These are phyloP conservation scores for Pyrenophora tritici-repentis DNA, from an alignment of 2,329 filamentous ascomycete species.

Conservation along the genomic window DNA sequence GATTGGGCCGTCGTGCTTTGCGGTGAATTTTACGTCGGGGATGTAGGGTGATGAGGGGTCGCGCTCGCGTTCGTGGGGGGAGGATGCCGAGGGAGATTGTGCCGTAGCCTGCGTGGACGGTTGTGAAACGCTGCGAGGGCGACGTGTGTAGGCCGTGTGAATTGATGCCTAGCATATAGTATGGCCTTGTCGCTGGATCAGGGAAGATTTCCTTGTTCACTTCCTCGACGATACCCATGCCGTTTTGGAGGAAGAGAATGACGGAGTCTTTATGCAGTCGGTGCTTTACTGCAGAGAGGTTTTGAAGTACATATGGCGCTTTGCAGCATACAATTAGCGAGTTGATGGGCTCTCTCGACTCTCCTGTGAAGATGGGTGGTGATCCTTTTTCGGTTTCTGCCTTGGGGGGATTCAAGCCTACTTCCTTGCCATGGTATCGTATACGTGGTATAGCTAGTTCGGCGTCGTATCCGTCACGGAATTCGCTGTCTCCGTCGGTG, in stretches of 20 bases:
- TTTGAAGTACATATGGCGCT: slow-evolving; percentile 67
- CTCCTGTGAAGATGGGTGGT: slow-evolving; percentile 21
- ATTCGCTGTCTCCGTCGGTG: slow-evolving; percentile 50
- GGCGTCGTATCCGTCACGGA: slow-evolving; percentile 51
- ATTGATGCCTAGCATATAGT: slow-evolving; percentile 74
- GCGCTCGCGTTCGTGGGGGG: slow-evolving; percentile 47
- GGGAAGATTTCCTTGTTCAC: slow-evolving; percentile 74
- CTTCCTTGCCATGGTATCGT: slow-evolving; percentile 47
- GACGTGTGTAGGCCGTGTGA: slow-evolving; percentile 61
- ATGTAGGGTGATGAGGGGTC: slow-evolving; percentile 31
- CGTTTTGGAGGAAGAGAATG: slow-evolving; percentile 77
- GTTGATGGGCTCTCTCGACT: slow-evolving; percentile 60
- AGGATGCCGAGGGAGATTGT: slow-evolving; percentile 62
- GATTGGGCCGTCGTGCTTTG: slow-evolving; percentile 3
- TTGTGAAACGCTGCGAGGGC: slow-evolving; percentile 54
- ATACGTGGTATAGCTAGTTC: slow-evolving; percentile 48
- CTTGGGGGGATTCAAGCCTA: slow-evolving; percentile 19
- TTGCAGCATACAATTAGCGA: slow-evolving; percentile 83
- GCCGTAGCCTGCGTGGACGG: slow-evolving; percentile 63
- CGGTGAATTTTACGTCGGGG: slow-evolving; percentile 21
- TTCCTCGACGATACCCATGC: slow-evolving; percentile 81
- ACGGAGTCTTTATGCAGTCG: slow-evolving; percentile 71
- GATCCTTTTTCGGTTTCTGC: slow-evolving; percentile 10
- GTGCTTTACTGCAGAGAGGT: slow-evolving; percentile 68
- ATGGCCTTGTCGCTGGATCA: slow-evolving; percentile 67